Evolutionary conservation across 2,329 filamentous ascomycete species (phyloP).

Genomic region (Arachnopeziza araneosa): DNA sequence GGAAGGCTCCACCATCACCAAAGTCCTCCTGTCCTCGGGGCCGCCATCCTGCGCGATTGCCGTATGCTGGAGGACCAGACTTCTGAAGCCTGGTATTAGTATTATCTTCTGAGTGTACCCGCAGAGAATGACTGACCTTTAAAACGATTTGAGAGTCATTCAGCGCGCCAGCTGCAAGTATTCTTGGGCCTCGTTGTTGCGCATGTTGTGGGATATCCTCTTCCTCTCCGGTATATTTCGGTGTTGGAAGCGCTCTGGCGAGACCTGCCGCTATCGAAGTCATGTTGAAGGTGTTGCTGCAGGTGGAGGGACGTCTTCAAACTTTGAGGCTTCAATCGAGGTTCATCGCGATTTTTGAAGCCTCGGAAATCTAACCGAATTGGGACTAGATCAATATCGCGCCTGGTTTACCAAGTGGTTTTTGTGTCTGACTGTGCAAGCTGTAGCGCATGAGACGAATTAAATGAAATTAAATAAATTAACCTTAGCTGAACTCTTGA

Average conservation of each 20-base stretch:
- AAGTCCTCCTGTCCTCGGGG: conserved; percentile 86
- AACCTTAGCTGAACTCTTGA: no score
- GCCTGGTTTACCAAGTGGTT: background rate
- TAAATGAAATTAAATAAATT: no score
- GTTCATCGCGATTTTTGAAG: conserved; percentile 4
- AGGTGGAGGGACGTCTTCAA: conserved; percentile 3
- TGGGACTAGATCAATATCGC: background rate
- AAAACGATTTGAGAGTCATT: conserved; percentile 83
- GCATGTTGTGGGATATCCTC: conserved; percentile 70
- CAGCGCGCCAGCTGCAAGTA: conserved; percentile 72
- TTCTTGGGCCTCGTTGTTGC: conserved; percentile 73
- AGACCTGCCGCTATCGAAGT: conserved; percentile 66
- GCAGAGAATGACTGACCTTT: conserved; percentile 44
- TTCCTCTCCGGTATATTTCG: conserved; percentile 85
- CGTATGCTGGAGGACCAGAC: conserved; percentile 81
- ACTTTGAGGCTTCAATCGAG: background rate
- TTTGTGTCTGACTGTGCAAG: background rate
- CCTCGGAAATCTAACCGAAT: background rate
- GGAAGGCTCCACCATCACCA: conserved; percentile 93
- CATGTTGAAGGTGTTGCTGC: conserved; percentile 40
- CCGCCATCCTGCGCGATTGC: conserved; percentile 83
- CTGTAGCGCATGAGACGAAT: no score
- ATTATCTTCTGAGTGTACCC: background rate
- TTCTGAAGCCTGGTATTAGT: conserved; percentile 43
- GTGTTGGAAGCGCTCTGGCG: conserved; percentile 76